Conservation (phyloP, 352 stramenopile genomes). For the Phytophthora melonis region DNA sequence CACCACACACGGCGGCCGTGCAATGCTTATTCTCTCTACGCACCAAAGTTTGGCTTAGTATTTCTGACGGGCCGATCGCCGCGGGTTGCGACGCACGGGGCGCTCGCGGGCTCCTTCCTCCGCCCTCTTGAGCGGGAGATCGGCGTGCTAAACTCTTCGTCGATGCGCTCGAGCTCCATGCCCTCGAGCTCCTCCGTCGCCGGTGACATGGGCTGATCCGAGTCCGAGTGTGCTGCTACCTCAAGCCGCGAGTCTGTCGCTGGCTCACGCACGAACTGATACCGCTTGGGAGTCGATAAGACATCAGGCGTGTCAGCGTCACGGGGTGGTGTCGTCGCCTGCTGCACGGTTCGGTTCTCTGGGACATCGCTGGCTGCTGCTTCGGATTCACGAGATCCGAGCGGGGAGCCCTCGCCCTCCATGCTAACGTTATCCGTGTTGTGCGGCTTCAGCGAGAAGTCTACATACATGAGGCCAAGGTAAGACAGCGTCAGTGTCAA, state of each 20-base stretch:
- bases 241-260: constrained; percentile 69
- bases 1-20: constrained; percentile 3
- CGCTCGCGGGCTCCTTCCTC: constrained; percentile 67
- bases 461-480: constrained; percentile 23
- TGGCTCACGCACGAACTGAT: constrained; percentile 80
- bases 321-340: constrained; percentile 45
- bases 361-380: constrained; percentile 15
- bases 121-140: constrained; percentile 57
- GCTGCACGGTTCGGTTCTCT: constrained; percentile 43
- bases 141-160: constrained; percentile 86
- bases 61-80: constrained; percentile 68
- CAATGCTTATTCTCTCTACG: constrained; percentile 26
- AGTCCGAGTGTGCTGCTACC: constrained; percentile 33
- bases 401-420: constrained; percentile 19
- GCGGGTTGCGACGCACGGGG: constrained; percentile 79
- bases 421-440: constrained; percentile 28
- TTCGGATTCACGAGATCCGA: constrained; percentile 38
- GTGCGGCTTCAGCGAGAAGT: constrained; percentile 56
- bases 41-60: constrained; percentile 59
- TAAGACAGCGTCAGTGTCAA: constrained; percentile 10
- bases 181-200: constrained; percentile 71
- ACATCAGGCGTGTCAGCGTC: constrained; percentile 35
- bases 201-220: constrained; percentile 50
- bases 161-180: constrained; percentile 81
- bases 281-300: constrained; percentile 75